Evolutionary conservation across 2,329 filamentous ascomycete species (phyloP), one percentile per base, ranked within the genome.

Genomic region (Diaporthe ampelina): DNA sequence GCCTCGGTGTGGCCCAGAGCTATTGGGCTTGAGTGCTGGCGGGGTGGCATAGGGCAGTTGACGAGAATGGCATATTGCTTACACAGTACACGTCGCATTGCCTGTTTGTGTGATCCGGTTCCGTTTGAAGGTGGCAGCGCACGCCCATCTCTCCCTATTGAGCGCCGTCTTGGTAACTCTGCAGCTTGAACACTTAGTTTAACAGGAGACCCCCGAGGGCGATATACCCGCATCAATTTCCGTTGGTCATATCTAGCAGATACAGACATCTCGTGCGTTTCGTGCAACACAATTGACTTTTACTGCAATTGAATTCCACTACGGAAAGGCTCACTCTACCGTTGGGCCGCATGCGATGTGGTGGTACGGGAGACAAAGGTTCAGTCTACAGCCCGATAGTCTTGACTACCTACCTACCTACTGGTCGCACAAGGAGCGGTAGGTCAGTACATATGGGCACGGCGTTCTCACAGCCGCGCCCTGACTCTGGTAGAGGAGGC

Each of bases 1-100:
- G 58, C 17, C 35, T 63, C 54, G 35, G 70, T 63, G 57, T 59
- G 45, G 48, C 8, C 24, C 56, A 19, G 26, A 10, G 57, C 40
- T 32, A 52, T 61, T 71, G 56, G 57, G 56, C 32, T 13, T 3
- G 58, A 48, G 17, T n/a, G 24, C 40, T 54, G 57, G 35, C 19
- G 7, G 35, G 48, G 57, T 17, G 24, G 24, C 24, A 29, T 26
- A 13, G 40, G 6, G 58, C 43, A 3, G 7, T 15, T 45, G 43
- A 50, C 21, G 17, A 32, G 37, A 15, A 35, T 52, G 43, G 54
- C 24, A 29, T 26, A 21, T 50, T 61, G 69, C 29, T 71, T 61
- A 54, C 56, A 40, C 17, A 37, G 8, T 13, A 37, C 50, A 70
- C 19, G 32, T 71, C 45, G n/a, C 45, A 21, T 45, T 48, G 17